A percentile compares a stretch with the other conserved stretches of the same genome.
Evolutionary conservation across 257 asterid genomes (phyloP).

Genomic region (Solanum phureja): DNA sequence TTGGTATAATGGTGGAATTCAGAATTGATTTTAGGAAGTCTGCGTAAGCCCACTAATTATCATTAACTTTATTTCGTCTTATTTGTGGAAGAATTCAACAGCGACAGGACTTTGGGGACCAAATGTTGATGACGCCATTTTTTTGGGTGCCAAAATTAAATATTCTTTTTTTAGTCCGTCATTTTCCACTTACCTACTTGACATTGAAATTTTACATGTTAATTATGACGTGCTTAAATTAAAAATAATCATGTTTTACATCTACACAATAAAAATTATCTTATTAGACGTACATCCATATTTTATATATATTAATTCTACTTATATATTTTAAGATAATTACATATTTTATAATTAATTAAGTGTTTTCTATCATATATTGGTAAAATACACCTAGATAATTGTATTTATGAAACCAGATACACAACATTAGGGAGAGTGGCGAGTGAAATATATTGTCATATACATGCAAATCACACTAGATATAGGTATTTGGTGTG

Average conservation of each 20-base stretch:
- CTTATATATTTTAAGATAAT: too few relatives aligned
- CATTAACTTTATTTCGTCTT: not conserved
- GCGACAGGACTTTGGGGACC: not conserved
- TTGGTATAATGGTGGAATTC: not conserved
- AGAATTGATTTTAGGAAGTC: not conserved
- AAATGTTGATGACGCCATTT: constrained; percentile 4
- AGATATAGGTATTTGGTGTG: too few relatives aligned
- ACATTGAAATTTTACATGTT: not conserved
- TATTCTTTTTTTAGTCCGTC: not conserved
- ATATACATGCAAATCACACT: too few relatives aligned
- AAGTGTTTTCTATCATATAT: too few relatives aligned
- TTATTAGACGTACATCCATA: too few relatives aligned
- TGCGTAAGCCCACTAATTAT: not conserved
- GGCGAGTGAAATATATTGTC: too few relatives aligned
- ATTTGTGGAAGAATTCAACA: not conserved
- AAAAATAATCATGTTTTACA: not conserved
- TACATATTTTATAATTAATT: too few relatives aligned
- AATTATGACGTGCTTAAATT: not conserved
- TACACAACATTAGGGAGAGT: too few relatives aligned
- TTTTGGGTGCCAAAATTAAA: not conserved
- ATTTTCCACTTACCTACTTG: constrained; percentile 12
- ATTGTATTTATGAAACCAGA: too few relatives aligned
- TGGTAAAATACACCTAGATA: too few relatives aligned
- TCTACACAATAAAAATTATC: not conserved
- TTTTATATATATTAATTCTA: too few relatives aligned